A percentile compares a stretch with the other conserved stretches of the same genome.
Evolutionary conservation across 305 asterid species (phyloP).

Genomic region (Lippia alba): DNA sequence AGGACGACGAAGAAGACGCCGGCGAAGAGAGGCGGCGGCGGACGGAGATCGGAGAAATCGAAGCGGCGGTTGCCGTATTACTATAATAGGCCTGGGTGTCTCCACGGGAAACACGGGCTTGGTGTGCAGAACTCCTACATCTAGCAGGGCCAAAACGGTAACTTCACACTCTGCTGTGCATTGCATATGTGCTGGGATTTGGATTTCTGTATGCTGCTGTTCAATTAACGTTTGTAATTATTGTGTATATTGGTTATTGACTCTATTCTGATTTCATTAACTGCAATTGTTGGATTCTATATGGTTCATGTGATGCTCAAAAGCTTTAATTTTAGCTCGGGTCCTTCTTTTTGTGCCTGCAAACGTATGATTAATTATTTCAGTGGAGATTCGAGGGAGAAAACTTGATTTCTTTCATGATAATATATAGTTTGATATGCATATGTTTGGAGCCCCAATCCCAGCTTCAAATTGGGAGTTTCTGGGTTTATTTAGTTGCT

Average conservation of each 20-base stretch:
- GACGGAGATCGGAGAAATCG: slow-evolving; percentile 23
- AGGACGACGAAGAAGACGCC: slow-evolving; percentile 30
- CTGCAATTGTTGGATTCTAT: not conserved
- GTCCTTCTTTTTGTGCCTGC: no score
- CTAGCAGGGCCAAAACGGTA: slow-evolving; percentile 10
- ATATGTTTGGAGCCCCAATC: no score
- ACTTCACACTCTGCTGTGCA: not conserved
- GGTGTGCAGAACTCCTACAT: slow-evolving; percentile 44
- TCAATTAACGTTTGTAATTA: not conserved
- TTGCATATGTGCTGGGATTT: not conserved
- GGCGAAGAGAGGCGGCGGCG: slow-evolving; percentile 25
- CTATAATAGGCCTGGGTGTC: slow-evolving; percentile 46
- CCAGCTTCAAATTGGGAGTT: no score
- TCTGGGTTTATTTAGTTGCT: no score
- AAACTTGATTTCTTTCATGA: no score
- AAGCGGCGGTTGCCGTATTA: slow-evolving; percentile 38
- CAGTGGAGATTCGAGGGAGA: no score
- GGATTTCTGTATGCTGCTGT: not conserved
- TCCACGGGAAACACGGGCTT: slow-evolving; percentile 54
- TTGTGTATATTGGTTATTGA: no score
- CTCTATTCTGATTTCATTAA: not conserved
- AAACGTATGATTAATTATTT: no score
- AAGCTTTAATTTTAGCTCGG: not conserved
- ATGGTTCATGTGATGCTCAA: not conserved
- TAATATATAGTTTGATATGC: no score